A percentile compares a stretch with the other conserved stretches of the same genome.
Evolutionary conservation across 495 filamentous ascomycete species (phyloP).

Genomic region (Hamigera avellanea): DNA sequence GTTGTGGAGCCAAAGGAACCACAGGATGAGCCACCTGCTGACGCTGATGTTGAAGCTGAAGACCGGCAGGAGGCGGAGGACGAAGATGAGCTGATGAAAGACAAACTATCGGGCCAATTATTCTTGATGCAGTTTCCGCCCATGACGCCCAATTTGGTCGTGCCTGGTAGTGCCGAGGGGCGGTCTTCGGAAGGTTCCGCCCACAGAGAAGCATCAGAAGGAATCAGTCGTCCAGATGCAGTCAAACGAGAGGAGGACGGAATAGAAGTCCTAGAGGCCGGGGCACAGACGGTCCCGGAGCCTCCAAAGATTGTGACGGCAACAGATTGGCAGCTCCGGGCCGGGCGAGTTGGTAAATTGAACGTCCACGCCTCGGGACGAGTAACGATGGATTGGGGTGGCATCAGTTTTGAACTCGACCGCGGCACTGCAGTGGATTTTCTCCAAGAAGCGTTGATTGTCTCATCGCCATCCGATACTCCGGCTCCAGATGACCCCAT

Average conservation of each 20-base stretch:
- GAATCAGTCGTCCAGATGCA: slow-evolving; percentile 4
- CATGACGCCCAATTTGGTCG: slow-evolving; percentile 36
- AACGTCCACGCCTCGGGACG: slow-evolving; percentile 41
- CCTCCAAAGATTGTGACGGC: slow-evolving; percentile 25
- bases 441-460: slow-evolving; percentile 34
- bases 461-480: slow-evolving; percentile 16
- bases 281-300: slow-evolving; percentile 7
- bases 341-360: slow-evolving; percentile 44
- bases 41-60: slow-evolving; percentile 7
- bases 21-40: slow-evolving; percentile 6
- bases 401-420: slow-evolving; percentile 35
- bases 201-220: slow-evolving; percentile 1
- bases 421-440: slow-evolving; percentile 32
- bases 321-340: slow-evolving; percentile 32
- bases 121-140: slow-evolving; percentile 48
- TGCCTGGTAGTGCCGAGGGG: slow-evolving; percentile 14
- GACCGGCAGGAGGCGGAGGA: slow-evolving; percentile 8
- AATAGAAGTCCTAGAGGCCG: slow-evolving; percentile 19
- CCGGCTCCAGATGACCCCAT: slow-evolving; percentile 10
- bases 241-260: slow-evolving; percentile 25
- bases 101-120: slow-evolving; percentile 28
- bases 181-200: slow-evolving; percentile 3
- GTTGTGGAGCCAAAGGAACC: slow-evolving; percentile 13
- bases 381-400: slow-evolving; percentile 39
- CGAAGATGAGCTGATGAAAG: slow-evolving; percentile 17